Evolutionary conservation across 2,329 filamentous ascomycete species (phyloP).

Genomic region (Stachybotrys echinatus): DNA sequence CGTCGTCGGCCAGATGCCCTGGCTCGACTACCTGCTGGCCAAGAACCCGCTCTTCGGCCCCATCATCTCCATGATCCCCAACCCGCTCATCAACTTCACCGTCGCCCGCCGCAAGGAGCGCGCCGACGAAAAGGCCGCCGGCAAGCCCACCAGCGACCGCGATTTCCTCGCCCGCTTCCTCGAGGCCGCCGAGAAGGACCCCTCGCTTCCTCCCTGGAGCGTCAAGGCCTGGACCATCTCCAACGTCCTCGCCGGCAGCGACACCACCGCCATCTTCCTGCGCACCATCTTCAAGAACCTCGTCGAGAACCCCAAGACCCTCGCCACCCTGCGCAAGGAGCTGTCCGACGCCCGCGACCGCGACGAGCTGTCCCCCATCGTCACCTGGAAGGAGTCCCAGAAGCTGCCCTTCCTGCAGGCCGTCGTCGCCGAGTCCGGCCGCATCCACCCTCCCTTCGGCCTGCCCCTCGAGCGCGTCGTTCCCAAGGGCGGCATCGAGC

Average conservation of each 20-base stretch:
- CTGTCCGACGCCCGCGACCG: not conserved
- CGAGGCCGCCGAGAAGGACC: slow-evolving; percentile 24
- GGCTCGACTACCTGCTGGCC: slow-evolving; percentile 18
- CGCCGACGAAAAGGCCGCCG: not conserved
- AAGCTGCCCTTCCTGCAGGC: slow-evolving; percentile 27
- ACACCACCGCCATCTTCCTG: slow-evolving; percentile 29
- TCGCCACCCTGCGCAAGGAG: not conserved
- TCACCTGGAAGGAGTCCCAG: not conserved
- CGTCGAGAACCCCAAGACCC: slow-evolving; percentile 20
- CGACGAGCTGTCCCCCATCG: slow-evolving; percentile 6
- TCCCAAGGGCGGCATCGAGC: slow-evolving; percentile 27
- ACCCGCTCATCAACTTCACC: slow-evolving; percentile 7
- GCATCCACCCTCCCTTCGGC: slow-evolving; percentile 39
- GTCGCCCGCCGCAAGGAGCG: slow-evolving; percentile 4
- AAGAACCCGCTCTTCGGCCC: slow-evolving; percentile 19
- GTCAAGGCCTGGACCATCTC: slow-evolving; percentile 32
- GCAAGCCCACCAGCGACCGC: slow-evolving; percentile 4
- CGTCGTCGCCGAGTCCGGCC: slow-evolving; percentile 41
- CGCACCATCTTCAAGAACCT: slow-evolving; percentile 30
- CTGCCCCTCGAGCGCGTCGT: slow-evolving; percentile 41
- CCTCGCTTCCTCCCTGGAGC: slow-evolving; percentile 20
- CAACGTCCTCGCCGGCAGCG: slow-evolving; percentile 33
- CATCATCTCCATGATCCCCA: slow-evolving; percentile 6
- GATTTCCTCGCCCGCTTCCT: slow-evolving; percentile 30
- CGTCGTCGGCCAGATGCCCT: slow-evolving; percentile 17